Base-by-base conservation (phyloP, 257 asterid genomes). In the Scutellaria minor region DNA sequence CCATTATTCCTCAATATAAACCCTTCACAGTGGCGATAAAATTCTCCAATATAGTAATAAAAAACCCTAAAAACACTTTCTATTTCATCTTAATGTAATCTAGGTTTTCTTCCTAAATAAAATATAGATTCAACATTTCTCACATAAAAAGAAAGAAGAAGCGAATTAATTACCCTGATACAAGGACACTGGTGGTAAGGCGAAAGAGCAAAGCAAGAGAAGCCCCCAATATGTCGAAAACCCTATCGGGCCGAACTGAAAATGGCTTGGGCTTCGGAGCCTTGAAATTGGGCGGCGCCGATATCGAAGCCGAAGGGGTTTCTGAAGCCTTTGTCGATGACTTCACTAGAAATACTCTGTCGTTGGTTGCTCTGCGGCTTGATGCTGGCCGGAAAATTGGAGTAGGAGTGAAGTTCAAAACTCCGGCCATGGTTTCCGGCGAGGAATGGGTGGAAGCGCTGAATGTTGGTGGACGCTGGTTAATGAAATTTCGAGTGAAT, bases 261-360 rank as follows among this genome's bases (percentile, higher is more conserved):
- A 95, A 90, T 0, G 89, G 98, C 79, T 86, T 95, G 61, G 99
- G 97, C 70, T 88, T 35, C 31, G 98, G 96, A 2, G 96, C 83
- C 79, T 84, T 86, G 74, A 95, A 95, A 54, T 92, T 88, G n/a
- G 88, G 87, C 12, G 97, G 98, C 75, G 96, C 78, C 12, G 92
- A 84, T 47, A 91, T 72, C 48, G 92, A 82, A 64, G 80, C 63
- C 47, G 39, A 41, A 12, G 90, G 83, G 57, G 78, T 82, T 45
- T 86, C 92, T 47, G 97, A 84, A 76, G 88, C 71, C 79, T 84
- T 82, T 27, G 89, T 76, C 13, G 90, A 83, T 59, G 86, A 73
- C 56, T 73, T 84, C 12, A 79, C 81, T 18, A 48, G 15, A 20
- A 55, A 80, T 18, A 53, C 47, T 72, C 86, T 78, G 72, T 37